Evolutionary conservation across 179 eudicot genomes (phyloP).

Genomic region (Camellia oleifera): DNA sequence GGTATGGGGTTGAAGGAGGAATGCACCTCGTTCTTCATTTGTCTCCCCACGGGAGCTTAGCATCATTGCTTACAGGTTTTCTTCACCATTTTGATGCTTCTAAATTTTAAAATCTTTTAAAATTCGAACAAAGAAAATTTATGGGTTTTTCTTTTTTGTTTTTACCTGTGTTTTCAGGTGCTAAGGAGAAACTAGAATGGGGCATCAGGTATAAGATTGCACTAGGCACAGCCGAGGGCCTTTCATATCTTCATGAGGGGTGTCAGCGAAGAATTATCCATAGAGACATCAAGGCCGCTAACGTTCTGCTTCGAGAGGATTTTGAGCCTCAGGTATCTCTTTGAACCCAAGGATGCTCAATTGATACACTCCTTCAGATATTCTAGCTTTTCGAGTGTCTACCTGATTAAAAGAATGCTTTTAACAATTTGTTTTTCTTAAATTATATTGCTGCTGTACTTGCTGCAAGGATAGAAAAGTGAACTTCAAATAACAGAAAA

Average conservation of each 20-base stretch:
- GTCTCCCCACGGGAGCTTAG: conserved; percentile 82
- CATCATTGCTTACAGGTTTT: conserved; percentile 60
- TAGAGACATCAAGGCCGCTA: conserved; percentile 82
- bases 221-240: conserved; percentile 67
- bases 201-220: conserved; percentile 58
- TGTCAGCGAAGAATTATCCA: conserved; percentile 86
- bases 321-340: conserved; percentile 69
- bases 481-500: neutral
- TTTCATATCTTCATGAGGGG: conserved; percentile 78
- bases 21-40: conserved; percentile 88
- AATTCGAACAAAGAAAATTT: neutral
- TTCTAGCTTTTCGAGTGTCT: neutral
- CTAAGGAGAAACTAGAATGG: conserved; percentile 60
- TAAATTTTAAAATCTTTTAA: neutral
- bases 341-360: neutral
- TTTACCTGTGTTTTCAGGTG: conserved; percentile 29
- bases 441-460: neutral
- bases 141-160: neutral
- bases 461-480: neutral
- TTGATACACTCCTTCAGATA: neutral
- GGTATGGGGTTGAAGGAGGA: conserved; percentile 89
- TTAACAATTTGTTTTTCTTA: neutral
- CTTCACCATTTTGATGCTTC: neutral
- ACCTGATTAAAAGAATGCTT: neutral
- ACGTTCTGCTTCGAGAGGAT: conserved; percentile 71